Evolutionary conservation across 2,329 filamentous ascomycete species (phyloP), one percentile per base, ranked within the genome.

Genomic region (Coccinonectria pachysandricola): DNA sequence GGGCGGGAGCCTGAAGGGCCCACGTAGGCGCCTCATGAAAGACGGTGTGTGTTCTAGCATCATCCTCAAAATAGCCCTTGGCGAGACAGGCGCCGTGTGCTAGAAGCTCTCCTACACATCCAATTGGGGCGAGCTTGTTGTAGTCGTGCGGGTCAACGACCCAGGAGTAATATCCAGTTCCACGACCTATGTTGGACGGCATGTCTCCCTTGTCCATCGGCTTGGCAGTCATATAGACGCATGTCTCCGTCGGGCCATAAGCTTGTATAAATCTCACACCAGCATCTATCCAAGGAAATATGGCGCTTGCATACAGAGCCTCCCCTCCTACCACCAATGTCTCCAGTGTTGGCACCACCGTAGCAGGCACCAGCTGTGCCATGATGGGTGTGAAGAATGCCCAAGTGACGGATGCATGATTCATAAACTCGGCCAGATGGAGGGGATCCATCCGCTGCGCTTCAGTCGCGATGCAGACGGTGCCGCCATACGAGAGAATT

Each of bases 21-120:
- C n/a, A n/a, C n/a, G n/a, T n/a, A n/a, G n/a, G n/a, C n/a, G n/a
- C n/a, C 5, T 37, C 15, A 45, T 46, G 5, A 35, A 34, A 6
- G 31, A 7, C 35, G 46, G 28, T 54, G 60, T 50, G 11, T 30
- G 24, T 7, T 24, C 24, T 19, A 41, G 11, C 11, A n/a, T n/a
- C n/a, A n/a, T 48, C 38, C 28, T 63, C 60, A 12, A 65, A 42
- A 30, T 70, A 71, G 16, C 64, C 62, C 18, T 57, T 46, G 13
- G 59, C 62, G 10, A 71, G 56, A 4, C 57, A 53, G 23, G 26
- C 24, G 7, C 29, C 29, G 13, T 53, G 53, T 22, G 62, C 35
- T 6, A 53, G 31, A n/a, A 57, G 37, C 33, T 57, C 54, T 2
- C 49, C 50, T 5, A 42, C 15, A 4, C 23, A 28, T 1, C 48